A percentile compares a stretch with the other conserved stretches of the same genome.
These are phyloP conservation scores for Cenchrus fungigraminus DNA, from an alignment of 176 grass and related monocot species.

Conservation along the genomic window DNA sequence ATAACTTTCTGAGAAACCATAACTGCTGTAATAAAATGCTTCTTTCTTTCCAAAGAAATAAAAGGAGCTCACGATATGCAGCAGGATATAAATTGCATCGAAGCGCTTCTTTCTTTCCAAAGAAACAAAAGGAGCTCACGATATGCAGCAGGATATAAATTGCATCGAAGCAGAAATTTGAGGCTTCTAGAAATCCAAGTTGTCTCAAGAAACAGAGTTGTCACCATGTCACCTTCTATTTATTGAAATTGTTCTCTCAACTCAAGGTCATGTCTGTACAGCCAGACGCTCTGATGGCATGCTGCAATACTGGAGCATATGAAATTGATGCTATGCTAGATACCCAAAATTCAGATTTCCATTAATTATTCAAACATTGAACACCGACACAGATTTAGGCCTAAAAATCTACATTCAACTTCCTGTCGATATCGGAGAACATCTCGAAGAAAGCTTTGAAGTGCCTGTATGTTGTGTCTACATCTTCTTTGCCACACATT, in stretches of 20 bases:
- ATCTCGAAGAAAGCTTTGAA: constrained; percentile 80
- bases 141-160: background rate
- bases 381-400: background rate
- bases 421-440: constrained; percentile 79
- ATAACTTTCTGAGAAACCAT: background rate
- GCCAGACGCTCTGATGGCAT: background rate
- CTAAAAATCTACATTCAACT: constrained; percentile 78
- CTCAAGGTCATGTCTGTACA: background rate
- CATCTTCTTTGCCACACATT: constrained; percentile 90
- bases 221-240: background rate
- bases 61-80: background rate
- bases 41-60: background rate
- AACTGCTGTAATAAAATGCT: background rate
- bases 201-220: background rate
- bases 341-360: background rate
- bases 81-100: background rate
- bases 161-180: background rate
- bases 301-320: background rate
- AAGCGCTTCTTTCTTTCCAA: background rate
- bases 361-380: constrained; percentile 32
- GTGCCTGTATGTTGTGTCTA: constrained; percentile 78
- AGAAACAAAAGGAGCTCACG: background rate
- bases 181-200: background rate
- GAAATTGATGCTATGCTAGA: constrained; percentile 4
- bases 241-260: background rate